Evolutionary conservation across 129 eudicot genomes (phyloP).

Genomic region (Logfia minima): DNA sequence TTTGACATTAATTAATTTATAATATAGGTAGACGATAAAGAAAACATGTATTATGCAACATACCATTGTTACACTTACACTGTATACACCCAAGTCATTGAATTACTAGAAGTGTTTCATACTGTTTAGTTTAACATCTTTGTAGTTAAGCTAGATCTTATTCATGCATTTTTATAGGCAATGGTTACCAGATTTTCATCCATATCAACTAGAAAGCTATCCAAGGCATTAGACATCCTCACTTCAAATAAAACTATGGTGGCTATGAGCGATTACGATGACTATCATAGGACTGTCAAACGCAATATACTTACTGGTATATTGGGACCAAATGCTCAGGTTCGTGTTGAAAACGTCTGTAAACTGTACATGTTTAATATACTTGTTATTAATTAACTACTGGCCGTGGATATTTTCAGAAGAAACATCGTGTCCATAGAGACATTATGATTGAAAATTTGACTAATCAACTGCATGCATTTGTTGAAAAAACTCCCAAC

Average conservation of each 20-base stretch:
- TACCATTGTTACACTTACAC: not conserved
- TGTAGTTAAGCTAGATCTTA: not conserved
- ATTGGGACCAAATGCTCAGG: constrained; percentile 92
- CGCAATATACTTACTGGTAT: constrained; percentile 49
- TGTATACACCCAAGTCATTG: not conserved
- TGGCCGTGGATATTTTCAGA: constrained; percentile 36
- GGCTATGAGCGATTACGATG: constrained; percentile 86
- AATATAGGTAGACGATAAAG: too few species aligned
- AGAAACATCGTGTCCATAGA: constrained; percentile 59
- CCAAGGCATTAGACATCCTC: constrained; percentile 69
- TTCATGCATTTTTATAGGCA: constrained; percentile 51
- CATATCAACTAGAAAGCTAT: constrained; percentile 76
- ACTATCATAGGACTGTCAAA: constrained; percentile 65
- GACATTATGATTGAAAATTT: constrained; percentile 58
- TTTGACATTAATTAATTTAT: too few species aligned
- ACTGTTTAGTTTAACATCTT: not conserved
- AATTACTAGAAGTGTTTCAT: not conserved
- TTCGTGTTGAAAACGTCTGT: constrained; percentile 14
- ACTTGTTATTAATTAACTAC: not conserved
- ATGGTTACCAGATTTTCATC: constrained; percentile 74
- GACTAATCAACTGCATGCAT: constrained; percentile 38
- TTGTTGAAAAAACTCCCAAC: constrained; percentile 32
- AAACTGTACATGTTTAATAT: not conserved
- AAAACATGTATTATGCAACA: not conserved
- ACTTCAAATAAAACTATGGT: constrained; percentile 80